Base-by-base conservation (phyloP, 164 flowering plant species). In the Dillenia turbinata region DNA sequence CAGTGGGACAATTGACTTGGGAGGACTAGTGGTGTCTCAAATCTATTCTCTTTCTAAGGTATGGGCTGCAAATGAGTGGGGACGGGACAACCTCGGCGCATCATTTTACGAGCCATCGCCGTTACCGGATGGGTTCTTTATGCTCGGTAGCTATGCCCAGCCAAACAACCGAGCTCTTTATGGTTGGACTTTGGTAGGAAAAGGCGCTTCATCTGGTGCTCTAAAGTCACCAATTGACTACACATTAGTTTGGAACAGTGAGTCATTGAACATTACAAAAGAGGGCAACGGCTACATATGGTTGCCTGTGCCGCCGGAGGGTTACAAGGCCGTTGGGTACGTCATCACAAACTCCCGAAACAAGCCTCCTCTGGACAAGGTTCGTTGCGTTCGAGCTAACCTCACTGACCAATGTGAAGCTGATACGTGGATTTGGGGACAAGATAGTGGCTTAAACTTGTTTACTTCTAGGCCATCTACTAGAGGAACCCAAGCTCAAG, bases 121-220 rank as follows among this genome's bases (percentile, higher is more conserved):
- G 1, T 43, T 90, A 3, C 97, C 96, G 0, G 56, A 71, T 1
- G 98, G 90, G 0, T 93, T 80, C 72, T 79, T 62, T 61, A 77
- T 83, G 81, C 74, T 93, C 6, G 98, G 98, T 4, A 64, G 67
- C 80, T 87, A 85, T 51, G 59, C 73, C 60, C 98, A 94, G 66
- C 82, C 93, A 13, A 90, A 89, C 73, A 79, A 79, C 75, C 70
- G 50, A 43, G 75, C 85, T 10, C 83, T 85, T 13, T 86, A 68
- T 16, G 95, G 97, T 2, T 82, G 84, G 83, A 83, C 83, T 56
- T 81, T 93, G 3, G 85, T 61, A 1, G 94, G 71, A 0, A 85
- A 79, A 79, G 79, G 62, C 52, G 24, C 15, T 7, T 47, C 60
- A 1, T 49, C 48, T 13, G 69, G 44, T 5, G 56, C 75, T 2